A percentile compares a stretch with the other conserved stretches of the same genome.
Conservation (phyloP, 495 filamentous ascomycete genomes). For the Cenococcum geophilum region DNA sequence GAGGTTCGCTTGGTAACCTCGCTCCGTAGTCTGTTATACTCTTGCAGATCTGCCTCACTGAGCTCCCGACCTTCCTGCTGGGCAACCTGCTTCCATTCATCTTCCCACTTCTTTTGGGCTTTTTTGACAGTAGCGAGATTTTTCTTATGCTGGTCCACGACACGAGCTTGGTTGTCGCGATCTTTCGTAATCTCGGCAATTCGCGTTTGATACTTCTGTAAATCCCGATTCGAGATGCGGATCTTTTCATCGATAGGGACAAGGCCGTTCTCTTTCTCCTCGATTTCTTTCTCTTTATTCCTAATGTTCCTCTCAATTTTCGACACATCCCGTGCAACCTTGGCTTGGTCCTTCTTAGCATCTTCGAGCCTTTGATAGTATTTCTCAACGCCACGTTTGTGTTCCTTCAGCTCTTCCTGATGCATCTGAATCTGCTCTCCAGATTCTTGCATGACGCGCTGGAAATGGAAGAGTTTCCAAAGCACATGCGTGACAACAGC, state of each 20-base stretch:
- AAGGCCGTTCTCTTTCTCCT: constrained; percentile 75
- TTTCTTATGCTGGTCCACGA: constrained; percentile 66
- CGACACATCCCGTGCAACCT: constrained; percentile 68
- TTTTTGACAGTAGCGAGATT: constrained; percentile 80
- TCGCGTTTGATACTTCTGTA: constrained; percentile 57
- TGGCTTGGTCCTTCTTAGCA: constrained; percentile 78
- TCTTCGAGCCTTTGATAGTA: constrained; percentile 77
- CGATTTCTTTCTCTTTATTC: constrained; percentile 79
- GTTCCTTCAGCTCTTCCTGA: constrained; percentile 94
- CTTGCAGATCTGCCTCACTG: constrained; percentile 77
- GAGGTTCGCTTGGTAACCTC: constrained; percentile 83
- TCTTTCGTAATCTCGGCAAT: constrained; percentile 69
- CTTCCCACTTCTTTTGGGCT: constrained; percentile 82
- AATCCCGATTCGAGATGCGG: constrained; percentile 64
- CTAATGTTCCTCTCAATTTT: constrained; percentile 80
- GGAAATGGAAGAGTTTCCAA: constrained; percentile 96
- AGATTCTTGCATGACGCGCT: constrained; percentile 85
- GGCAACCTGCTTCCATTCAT: constrained; percentile 72
- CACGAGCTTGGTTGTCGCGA: constrained; percentile 58
- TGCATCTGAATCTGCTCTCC: constrained; percentile 86
- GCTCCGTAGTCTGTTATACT: constrained; percentile 78
- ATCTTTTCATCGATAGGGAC: constrained; percentile 93
- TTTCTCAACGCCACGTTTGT: constrained; percentile 76
- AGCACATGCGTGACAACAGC: constrained; percentile 91
- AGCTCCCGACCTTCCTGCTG: constrained; percentile 82